These are phyloP conservation scores for Tolypocladium tundrense DNA, from an alignment of 2,329 filamentous ascomycete genomes.

Conservation along the genomic window DNA sequence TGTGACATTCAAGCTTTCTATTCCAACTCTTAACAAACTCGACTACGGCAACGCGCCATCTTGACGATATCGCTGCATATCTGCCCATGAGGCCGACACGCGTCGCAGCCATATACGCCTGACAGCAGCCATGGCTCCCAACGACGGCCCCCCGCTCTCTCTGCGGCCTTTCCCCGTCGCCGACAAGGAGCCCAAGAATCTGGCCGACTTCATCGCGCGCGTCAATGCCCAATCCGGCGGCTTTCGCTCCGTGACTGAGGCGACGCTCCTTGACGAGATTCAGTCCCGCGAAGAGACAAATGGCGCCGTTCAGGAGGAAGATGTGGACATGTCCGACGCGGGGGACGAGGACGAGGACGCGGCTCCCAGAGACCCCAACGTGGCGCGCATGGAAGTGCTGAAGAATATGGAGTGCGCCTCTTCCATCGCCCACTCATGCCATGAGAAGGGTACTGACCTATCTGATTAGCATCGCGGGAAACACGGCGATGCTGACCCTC, in stretches of 20 bases:
- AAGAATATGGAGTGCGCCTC: slow-evolving; percentile 37
- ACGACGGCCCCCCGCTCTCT: slow-evolving; percentile 24
- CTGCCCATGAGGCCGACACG: background rate
- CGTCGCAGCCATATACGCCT: background rate
- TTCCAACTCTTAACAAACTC: background rate
- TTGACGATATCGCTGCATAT: background rate
- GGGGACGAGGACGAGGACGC: slow-evolving; percentile 34
- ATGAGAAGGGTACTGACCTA: background rate
- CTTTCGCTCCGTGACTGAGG: slow-evolving; percentile 71
- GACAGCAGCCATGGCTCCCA: slow-evolving; percentile 16
- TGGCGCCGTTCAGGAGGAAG: slow-evolving; percentile 32
- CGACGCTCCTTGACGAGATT: slow-evolving; percentile 60
- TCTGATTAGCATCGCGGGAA: slow-evolving; percentile 23
- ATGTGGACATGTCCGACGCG: slow-evolving; percentile 34
- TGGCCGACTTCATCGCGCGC: slow-evolving; percentile 69
- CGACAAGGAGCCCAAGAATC: slow-evolving; percentile 45
- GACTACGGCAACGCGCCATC: background rate
- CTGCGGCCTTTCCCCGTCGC: slow-evolving; percentile 36
- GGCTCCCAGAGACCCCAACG: slow-evolving; percentile 34
- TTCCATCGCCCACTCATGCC: background rate
- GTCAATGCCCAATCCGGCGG: slow-evolving; percentile 70
- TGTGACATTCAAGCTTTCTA: background rate
- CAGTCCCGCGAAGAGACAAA: slow-evolving; percentile 30
- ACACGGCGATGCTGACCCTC: slow-evolving; percentile 58
- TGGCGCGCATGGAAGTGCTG: slow-evolving; percentile 47